These are phyloP conservation scores for Cucurbita ficifolia DNA, from an alignment of 306 rosid species.

Conservation along the genomic window DNA sequence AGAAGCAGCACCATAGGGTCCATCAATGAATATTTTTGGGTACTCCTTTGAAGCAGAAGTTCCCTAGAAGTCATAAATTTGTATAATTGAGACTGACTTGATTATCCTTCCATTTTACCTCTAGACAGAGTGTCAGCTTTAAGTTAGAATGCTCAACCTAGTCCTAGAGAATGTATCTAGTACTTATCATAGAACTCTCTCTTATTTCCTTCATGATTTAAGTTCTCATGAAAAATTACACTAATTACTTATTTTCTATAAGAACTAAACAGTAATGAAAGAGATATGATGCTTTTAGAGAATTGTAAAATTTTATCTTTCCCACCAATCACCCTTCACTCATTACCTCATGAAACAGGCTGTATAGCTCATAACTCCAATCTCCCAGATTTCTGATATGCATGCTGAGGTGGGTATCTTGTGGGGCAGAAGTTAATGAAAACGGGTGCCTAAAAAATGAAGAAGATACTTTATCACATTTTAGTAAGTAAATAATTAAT, in stretches of 20 bases:
- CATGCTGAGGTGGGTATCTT: conserved; percentile 64
- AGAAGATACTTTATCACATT: not conserved
- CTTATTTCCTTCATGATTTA: not conserved
- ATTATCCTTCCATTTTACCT: not conserved
- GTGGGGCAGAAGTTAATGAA: conserved; percentile 81
- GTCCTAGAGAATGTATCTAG: not conserved
- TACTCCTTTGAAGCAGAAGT: conserved; percentile 21
- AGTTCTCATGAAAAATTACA: not conserved
- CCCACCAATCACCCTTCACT: not conserved
- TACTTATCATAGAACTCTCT: not conserved
- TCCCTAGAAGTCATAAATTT: conserved; percentile 26
- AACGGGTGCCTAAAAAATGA: conserved; percentile 73
- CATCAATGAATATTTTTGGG: conserved; percentile 71
- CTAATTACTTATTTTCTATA: not conserved
- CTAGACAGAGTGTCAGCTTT: not conserved
- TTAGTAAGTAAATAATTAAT: not conserved
- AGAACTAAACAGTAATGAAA: not conserved
- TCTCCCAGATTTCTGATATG: conserved; percentile 80
- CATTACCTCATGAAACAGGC: conserved; percentile 64
- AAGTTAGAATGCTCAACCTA: not conserved
- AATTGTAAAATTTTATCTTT: not conserved
- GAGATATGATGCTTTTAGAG: not conserved
- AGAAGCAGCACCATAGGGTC: conserved; percentile 79
- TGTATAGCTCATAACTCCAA: conserved; percentile 66
- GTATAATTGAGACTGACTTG: not conserved